Conservation (phyloP, 495 filamentous ascomycete genomes). For the Extremus antarcticus region DNA sequence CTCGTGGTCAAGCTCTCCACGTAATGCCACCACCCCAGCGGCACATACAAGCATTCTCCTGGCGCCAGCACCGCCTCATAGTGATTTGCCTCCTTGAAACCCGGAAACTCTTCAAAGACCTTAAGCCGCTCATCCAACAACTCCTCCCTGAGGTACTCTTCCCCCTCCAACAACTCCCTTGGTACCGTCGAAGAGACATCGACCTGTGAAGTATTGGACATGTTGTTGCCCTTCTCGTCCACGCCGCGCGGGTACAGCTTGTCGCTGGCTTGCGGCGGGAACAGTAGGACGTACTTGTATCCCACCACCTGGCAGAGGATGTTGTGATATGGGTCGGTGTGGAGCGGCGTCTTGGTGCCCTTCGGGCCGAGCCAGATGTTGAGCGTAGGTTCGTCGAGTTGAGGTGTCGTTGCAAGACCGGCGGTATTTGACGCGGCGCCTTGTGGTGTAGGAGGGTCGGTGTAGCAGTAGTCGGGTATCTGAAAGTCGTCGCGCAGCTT, state of each 20-base stretch:
- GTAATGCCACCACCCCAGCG: constrained; percentile 98
- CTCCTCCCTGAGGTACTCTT: background rate
- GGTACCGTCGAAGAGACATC: constrained; percentile 40
- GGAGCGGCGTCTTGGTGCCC: constrained; percentile 80
- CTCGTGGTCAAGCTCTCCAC: constrained; percentile 75
- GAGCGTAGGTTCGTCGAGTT: constrained; percentile 26
- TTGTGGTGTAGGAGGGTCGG: constrained; percentile 10
- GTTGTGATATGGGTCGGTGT: constrained; percentile 92
- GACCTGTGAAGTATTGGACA: constrained; percentile 77
- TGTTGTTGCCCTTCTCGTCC: constrained; percentile 67
- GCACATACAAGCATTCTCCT: constrained; percentile 85
- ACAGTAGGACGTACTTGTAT: constrained; percentile 80
- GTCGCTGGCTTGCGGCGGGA: constrained; percentile 50
- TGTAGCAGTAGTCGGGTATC: constrained; percentile 77
- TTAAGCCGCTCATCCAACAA: background rate
- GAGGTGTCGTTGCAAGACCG: constrained; percentile 24
- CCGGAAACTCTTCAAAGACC: constrained; percentile 35
- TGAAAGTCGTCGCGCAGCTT: constrained; percentile 61
- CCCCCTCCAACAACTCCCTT: background rate
- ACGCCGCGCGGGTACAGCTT: constrained; percentile 55
- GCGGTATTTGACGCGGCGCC: constrained; percentile 20
- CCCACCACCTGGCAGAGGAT: constrained; percentile 85
- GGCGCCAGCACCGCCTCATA: constrained; percentile 68
- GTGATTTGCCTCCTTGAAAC: constrained; percentile 51
- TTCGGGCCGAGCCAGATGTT: constrained; percentile 92